phyloP scores from a whole-genome alignment of 306 rosid genomes.

The Sophora flavescens region DNA sequence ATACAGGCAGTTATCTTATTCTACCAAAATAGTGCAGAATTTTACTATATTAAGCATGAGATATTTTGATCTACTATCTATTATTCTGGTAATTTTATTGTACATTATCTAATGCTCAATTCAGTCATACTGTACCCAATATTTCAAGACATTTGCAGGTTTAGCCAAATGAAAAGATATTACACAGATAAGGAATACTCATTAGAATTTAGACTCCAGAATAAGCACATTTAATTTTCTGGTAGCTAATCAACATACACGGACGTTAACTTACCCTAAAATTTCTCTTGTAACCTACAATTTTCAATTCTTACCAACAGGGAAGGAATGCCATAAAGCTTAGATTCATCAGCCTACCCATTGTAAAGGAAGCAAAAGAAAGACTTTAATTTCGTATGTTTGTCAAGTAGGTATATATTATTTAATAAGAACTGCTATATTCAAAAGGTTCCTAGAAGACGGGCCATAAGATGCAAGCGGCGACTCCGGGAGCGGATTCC shows the following conservation, averaged over 20 bases:
- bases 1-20: not conserved
- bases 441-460: not conserved
- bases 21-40: not conserved
- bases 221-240: not conserved
- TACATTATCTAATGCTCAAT: not conserved
- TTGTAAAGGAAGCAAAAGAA: conserved; percentile 12
- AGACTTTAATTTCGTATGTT: not conserved
- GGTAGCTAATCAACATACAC: not conserved
- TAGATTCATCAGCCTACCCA: conserved; percentile 1
- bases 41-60: conserved; percentile 20
- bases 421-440: not conserved
- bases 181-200: not conserved
- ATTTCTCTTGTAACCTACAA: not conserved
- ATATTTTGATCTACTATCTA: not conserved
- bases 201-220: conserved; percentile 20
- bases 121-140: not conserved
- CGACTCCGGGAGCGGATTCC: not conserved
- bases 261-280: not conserved
- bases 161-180: not conserved
- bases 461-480: not conserved
- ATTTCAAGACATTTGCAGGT: not conserved
- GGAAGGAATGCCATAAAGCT: not conserved
- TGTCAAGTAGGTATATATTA: not conserved
- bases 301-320: conserved; percentile 10
- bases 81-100: not conserved